Percentiles rank a stretch among this genome's conserved stretches.
phyloP scores from a whole-genome alignment of 495 filamentous ascomycete genomes.

The Neurospora intermedia region DNA sequence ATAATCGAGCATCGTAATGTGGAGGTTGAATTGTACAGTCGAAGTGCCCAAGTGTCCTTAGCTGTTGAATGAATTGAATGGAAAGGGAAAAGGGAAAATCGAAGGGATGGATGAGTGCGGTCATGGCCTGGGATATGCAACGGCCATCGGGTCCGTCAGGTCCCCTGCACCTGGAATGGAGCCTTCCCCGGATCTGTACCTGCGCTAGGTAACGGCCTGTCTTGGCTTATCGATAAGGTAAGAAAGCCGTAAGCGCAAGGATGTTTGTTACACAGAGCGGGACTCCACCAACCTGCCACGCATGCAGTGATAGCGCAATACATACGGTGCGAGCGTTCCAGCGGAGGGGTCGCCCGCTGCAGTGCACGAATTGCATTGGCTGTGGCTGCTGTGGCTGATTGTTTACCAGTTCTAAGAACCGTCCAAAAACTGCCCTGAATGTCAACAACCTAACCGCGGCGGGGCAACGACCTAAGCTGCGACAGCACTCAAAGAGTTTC shows the following conservation, averaged over 20 bases:
- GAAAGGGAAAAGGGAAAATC: background rate
- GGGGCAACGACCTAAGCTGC: slow-evolving; percentile 11
- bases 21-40: background rate
- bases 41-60: background rate
- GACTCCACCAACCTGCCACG: background rate
- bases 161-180: background rate
- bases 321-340: background rate
- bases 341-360: background rate
- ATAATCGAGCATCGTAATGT: slow-evolving; percentile 29
- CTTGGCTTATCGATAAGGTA: background rate
- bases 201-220: background rate
- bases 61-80: background rate
- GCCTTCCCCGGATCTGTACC: background rate
- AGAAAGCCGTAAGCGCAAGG: background rate
- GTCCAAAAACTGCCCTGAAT: slow-evolving; percentile 1
- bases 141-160: background rate
- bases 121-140: background rate
- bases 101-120: background rate
- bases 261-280: background rate
- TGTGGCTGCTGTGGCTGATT: slow-evolving; percentile 21
- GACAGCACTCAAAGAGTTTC: background rate
- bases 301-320: background rate
- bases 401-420: slow-evolving; percentile 27
- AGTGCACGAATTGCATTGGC: background rate
- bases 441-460: slow-evolving; percentile 15